phyloP scores from a whole-genome alignment of 2,329 filamentous ascomycete species.

The Colletotrichum somersetense region DNA sequence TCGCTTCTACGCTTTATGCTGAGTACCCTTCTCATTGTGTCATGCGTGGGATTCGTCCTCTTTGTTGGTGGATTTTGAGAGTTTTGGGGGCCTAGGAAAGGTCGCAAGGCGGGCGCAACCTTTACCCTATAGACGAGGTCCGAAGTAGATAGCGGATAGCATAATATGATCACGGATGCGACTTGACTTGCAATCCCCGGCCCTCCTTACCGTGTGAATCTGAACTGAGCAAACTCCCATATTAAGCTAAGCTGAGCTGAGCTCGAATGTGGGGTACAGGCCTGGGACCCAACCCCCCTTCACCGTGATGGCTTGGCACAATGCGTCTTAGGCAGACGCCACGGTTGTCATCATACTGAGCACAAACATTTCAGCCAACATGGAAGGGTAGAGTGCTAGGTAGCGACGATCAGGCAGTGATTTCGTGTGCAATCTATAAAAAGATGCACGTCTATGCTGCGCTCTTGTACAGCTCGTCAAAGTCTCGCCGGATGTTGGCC shows the following conservation, averaged over 20 bases:
- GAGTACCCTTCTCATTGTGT: background rate
- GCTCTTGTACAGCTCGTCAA: slow-evolving; percentile 60
- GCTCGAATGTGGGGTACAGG: slow-evolving; percentile 21
- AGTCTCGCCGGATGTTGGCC: slow-evolving; percentile 64
- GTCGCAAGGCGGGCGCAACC: background rate
- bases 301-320: slow-evolving; percentile 14
- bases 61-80: background rate
- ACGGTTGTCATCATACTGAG: slow-evolving; percentile 29
- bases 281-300: background rate
- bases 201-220: background rate
- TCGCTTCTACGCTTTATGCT: background rate
- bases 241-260: no score
- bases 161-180: slow-evolving; percentile 36
- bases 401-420: background rate
- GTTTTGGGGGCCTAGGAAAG: background rate
- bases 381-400: slow-evolving; percentile 19
- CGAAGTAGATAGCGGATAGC: slow-evolving; percentile 1
- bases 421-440: background rate
- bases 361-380: slow-evolving; percentile 38
- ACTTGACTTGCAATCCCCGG: background rate
- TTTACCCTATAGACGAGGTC: slow-evolving; percentile 4
- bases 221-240: background rate
- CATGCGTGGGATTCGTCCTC: background rate
- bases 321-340: slow-evolving; percentile 16
- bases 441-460: slow-evolving; percentile 39